Conservation (phyloP, 1,139 yeast species). For the Lodderomyces elongisporus region DNA sequence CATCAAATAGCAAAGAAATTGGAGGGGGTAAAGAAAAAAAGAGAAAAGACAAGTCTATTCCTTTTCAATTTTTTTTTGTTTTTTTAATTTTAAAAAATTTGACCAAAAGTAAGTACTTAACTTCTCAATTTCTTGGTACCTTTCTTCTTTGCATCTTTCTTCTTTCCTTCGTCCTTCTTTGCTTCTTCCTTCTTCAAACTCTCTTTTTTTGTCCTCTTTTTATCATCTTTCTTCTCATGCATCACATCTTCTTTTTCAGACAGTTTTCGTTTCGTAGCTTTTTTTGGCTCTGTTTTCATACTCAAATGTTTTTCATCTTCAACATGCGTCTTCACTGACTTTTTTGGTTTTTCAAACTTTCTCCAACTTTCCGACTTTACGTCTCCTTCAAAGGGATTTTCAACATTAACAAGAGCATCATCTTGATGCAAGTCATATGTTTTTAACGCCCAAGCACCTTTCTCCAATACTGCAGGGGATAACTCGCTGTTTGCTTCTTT, state of each 20-base stretch:
- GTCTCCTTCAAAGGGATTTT: constrained; percentile 16
- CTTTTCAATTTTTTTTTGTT: too few relatives aligned
- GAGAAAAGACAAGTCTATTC: too few relatives aligned
- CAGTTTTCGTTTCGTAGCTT: too few relatives aligned
- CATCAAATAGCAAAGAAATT: too few relatives aligned
- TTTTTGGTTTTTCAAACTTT: constrained; percentile 5
- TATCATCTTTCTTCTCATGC: not conserved
- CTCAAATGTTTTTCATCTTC: too few relatives aligned
- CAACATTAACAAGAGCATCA: constrained; percentile 23
- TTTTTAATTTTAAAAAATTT: too few relatives aligned
- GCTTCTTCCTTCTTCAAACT: not conserved
- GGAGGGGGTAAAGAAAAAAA: too few relatives aligned
- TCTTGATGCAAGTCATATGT: constrained; percentile 21
- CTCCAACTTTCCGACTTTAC: constrained; percentile 10
- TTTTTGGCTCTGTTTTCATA: too few relatives aligned
- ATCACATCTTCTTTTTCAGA: not conserved
- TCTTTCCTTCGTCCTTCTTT: not conserved
- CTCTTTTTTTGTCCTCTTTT: not conserved
- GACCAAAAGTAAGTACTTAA: too few relatives aligned
- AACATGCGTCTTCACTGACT: too few relatives aligned
- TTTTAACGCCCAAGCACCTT: constrained; percentile 39
- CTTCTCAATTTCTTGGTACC: too few relatives aligned
- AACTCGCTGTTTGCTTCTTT: constrained; percentile 6
- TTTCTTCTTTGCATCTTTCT: not conserved
- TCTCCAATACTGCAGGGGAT: constrained; percentile 23